Base-by-base conservation (phyloP, 257 asterid species). In the Nicotiana obtusifolia region DNA sequence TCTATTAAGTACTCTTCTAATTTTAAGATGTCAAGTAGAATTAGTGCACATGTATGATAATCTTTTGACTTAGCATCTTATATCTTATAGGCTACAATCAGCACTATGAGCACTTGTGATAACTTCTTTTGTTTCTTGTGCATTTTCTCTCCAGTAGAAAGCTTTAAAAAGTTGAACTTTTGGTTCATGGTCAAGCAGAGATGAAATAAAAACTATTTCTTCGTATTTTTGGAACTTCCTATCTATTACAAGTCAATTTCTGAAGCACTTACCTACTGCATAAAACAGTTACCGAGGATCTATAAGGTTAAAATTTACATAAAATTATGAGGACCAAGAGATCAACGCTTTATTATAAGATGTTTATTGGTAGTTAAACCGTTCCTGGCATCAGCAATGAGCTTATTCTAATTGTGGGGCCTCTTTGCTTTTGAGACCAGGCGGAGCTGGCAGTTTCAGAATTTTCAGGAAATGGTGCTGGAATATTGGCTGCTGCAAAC, bases 371-470 rank as follows among this genome's bases (percentile, higher is more conserved):
- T 13, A 71, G 8, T 71, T 14, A 4, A 73, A 1, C 7, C 24
- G 0, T 41, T 77, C 10, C 5, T 33, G 47, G 3, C 66, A 37
- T 28, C 28, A 47, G 60, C 52, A 22, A 75, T 15, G 19, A 67
- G 66, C 44, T 30, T 7, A 37, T 54, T 19, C 80, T 81, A 17
- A 91, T 83, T 68, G 44, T 69, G 76, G 76, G 54, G 17, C 83
- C 78, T 78, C 44, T 60, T 77, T 84, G 83, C 22, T 30, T 78
- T 57, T 30, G 64, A 66, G 17, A 79, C 75, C 90, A 95, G 98
- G 99, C 97, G 54, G 97, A 95, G 90, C 33, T 95, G 77, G 99
- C 98, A 53, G 97, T 94, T 78, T 94, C 97, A 1, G 97, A 95
- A 82, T 76, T 95, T 68, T 91, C 95, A 44, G 98, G 97, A 76